A percentile compares a stretch with the other conserved stretches of the same genome.
phyloP scores from a whole-genome alignment of 331 rosid genomes.

The Prunus yedoensis region DNA sequence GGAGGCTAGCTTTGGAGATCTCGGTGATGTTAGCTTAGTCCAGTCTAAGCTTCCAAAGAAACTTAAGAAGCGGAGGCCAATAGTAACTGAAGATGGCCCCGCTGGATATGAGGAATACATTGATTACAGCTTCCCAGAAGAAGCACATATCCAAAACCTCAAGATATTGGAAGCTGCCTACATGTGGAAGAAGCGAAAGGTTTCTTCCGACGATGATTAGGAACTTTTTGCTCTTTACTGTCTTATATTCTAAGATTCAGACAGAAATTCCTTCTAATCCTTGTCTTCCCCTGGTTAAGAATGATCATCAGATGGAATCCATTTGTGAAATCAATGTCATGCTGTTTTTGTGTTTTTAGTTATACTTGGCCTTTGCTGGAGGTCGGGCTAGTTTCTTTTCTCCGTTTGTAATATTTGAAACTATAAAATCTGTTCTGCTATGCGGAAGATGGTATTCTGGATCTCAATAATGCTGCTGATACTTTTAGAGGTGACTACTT shows the following conservation, averaged over 20 bases:
- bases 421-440: background rate
- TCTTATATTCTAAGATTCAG: no score
- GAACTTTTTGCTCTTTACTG: no score
- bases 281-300: no score
- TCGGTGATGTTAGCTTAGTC: slow-evolving; percentile 66
- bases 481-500: slow-evolving; percentile 71
- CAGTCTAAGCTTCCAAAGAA: slow-evolving; percentile 71
- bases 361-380: no score
- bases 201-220: background rate
- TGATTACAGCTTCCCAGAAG: slow-evolving; percentile 70
- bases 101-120: slow-evolving; percentile 71
- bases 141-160: slow-evolving; percentile 59
- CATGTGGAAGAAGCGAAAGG: slow-evolving; percentile 75
- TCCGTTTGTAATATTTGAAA: no score
- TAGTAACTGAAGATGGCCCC: slow-evolving; percentile 49
- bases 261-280: no score
- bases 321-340: no score
- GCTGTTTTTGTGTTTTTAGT: no score
- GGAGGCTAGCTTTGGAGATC: slow-evolving; percentile 58
- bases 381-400: no score
- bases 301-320: no score
- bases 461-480: slow-evolving; percentile 92
- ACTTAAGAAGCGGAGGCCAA: slow-evolving; percentile 63
- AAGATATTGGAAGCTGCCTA: slow-evolving; percentile 87
- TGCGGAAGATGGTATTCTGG: slow-evolving; percentile 96